Conservation (phyloP, 2,329 filamentous ascomycete genomes). For the Diplodia scrobiculata region DNA sequence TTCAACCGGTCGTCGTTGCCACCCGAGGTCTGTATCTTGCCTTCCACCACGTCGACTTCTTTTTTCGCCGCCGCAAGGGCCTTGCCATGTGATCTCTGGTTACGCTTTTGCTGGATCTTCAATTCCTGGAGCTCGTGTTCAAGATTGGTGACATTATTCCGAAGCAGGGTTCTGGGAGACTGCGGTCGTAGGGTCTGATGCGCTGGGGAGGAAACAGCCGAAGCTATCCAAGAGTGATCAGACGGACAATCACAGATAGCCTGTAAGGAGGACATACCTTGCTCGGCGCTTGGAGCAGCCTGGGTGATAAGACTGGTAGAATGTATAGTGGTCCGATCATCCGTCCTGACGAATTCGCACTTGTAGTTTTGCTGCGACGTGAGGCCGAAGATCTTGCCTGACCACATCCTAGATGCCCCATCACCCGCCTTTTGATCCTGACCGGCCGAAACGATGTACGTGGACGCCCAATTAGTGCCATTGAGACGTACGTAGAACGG, state of each 20-base stretch:
- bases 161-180: slow-evolving; percentile 74
- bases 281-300: slow-evolving; percentile 59
- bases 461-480: slow-evolving; percentile 77
- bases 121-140: slow-evolving; percentile 71
- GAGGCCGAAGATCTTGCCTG: slow-evolving; percentile 67
- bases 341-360: slow-evolving; percentile 73
- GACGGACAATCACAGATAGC: not conserved
- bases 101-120: slow-evolving; percentile 67
- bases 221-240: slow-evolving; percentile 29
- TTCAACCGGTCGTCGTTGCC: slow-evolving; percentile 74
- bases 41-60: slow-evolving; percentile 70
- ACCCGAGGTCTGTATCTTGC: slow-evolving; percentile 66
- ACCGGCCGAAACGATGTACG: slow-evolving; percentile 63
- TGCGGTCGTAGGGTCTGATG: slow-evolving; percentile 70
- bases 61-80: slow-evolving; percentile 68
- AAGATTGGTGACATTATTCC: slow-evolving; percentile 72
- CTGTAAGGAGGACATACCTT: slow-evolving; percentile 46
- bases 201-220: slow-evolving; percentile 49
- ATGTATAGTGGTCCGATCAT: slow-evolving; percentile 67
- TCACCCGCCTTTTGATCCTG: slow-evolving; percentile 50
- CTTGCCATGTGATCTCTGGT: slow-evolving; percentile 73
- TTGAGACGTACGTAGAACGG: slow-evolving; percentile 80
- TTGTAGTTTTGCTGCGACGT: slow-evolving; percentile 75
- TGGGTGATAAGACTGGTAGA: slow-evolving; percentile 72
- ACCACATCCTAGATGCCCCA: slow-evolving; percentile 61